Conservation (phyloP, 2,329 filamentous ascomycete species). For the Penicillium sclerotigenum region DNA sequence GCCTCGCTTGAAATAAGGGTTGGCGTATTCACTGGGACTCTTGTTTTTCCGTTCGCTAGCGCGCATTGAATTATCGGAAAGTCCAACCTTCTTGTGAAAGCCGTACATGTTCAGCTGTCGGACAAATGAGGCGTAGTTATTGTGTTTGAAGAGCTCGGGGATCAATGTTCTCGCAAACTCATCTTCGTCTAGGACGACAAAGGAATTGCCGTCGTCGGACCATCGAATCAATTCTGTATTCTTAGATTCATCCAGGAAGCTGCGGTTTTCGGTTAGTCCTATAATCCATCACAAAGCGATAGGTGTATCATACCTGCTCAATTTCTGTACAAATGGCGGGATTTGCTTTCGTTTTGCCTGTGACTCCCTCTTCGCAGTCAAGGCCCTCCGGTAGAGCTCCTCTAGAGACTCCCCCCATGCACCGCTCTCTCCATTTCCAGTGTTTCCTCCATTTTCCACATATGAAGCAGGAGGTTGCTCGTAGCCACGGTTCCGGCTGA, state of each 20-base stretch:
- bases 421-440: conserved; percentile 31
- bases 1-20: conserved; percentile 91
- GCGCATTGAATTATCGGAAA: conserved; percentile 97
- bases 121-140: conserved; percentile 75
- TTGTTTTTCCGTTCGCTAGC: conserved; percentile 97
- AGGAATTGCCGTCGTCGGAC: conserved; percentile 95
- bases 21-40: conserved; percentile 96
- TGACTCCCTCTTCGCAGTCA: conserved; percentile 79
- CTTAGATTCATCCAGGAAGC: conserved; percentile 88
- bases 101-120: conserved; percentile 67
- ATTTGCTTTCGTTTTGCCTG: conserved; percentile 92
- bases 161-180: conserved; percentile 74
- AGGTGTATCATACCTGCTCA: conserved; percentile 72
- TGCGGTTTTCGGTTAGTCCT: conserved; percentile 40
- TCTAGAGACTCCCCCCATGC: conserved; percentile 65
- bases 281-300: not conserved
- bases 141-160: conserved; percentile 74
- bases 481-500: conserved; percentile 38
- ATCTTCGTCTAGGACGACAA: conserved; percentile 94
- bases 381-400: conserved; percentile 73
- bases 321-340: conserved; percentile 93
- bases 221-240: conserved; percentile 94
- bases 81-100: conserved; percentile 69
- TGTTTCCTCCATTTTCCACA: conserved; percentile 26
- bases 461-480: conserved; percentile 34